These are phyloP conservation scores for Suillus tomentosus DNA, from an alignment of 768 basidiomycete species.

Conservation along the genomic window DNA sequence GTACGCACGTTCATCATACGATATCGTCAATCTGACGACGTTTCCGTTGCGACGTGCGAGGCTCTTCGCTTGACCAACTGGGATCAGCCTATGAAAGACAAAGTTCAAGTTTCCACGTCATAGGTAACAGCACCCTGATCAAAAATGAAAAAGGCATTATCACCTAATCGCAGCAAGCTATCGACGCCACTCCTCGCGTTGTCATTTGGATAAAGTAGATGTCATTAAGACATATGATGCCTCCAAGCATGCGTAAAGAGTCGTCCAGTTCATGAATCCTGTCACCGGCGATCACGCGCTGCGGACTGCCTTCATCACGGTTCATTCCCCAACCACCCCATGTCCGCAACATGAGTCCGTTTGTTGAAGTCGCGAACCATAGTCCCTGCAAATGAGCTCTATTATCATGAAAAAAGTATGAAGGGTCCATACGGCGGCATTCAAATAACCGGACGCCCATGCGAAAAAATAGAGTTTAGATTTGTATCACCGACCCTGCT, in stretches of 20 bases:
- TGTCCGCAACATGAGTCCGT: constrained; percentile 8
- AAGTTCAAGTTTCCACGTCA: constrained; percentile 6
- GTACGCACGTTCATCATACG: constrained; percentile 1
- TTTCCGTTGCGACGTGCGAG: not conserved
- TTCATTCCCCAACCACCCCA: constrained; percentile 7
- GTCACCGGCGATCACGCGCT: constrained; percentile 1
- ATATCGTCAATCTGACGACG: constrained; percentile 2
- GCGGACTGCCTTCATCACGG: constrained; percentile 3
- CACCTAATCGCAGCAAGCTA: constrained; percentile 8
- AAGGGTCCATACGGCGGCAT: not conserved
- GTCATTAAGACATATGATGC: constrained; percentile 11
- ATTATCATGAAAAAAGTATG: constrained; percentile 3
- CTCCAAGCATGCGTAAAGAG: constrained; percentile 10
- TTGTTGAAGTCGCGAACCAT: not conserved
- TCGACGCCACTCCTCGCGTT: constrained; percentile 10
- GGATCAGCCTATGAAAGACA: constrained; percentile 7
- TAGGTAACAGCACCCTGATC: constrained; percentile 2
- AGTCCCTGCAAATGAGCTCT: constrained; percentile 2
- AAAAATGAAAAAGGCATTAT: constrained; percentile 2
- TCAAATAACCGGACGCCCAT: constrained; percentile 7
- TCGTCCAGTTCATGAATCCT: not conserved
- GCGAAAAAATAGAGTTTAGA: constrained; percentile 10
- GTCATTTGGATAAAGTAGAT: constrained; percentile 7
- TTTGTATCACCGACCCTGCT: not conserved
- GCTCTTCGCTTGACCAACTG: not conserved